Evolutionary conservation across 2,329 filamentous ascomycete species (phyloP), one percentile per base, ranked within the genome.

Genomic region (Daldinia sp.): DNA sequence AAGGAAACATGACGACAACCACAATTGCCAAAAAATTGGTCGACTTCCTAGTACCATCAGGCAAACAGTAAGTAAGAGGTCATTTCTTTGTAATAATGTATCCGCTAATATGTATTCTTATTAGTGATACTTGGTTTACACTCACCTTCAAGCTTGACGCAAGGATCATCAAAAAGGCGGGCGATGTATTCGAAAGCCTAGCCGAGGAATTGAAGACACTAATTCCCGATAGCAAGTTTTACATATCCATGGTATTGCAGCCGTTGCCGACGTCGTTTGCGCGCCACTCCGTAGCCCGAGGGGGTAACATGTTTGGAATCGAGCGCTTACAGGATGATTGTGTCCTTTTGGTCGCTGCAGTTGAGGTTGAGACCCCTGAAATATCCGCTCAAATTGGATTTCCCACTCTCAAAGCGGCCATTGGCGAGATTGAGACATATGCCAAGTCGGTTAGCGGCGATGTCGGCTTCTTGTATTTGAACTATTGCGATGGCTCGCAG

Each of bases 401-500:
- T 3, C 55, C 56, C 29, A 29, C 27, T 11, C 10, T 57, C 11
- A 60, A 53, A 19, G 43, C 29, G 8, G 58, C 62, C 51, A 50
- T 60, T 19, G 49, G 19, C 25, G 52, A 66, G 21, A 52, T 63
- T 5, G 29, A 60, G 48, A 41, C 55, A 9, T 63, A 54, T n/a
- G 59, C 59, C 10, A 60, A 9, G 8, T 57, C 51, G 13, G 19
- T 66, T 2, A 52, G 48, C 9, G 56, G 59, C 15, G 43, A 62
- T 19, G 52, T 49, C 2, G 58, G 34, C 10, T 65, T 58, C 25
- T 45, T 65, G 9, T 65, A 65, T 27, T 13, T 65, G 11, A 76
- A 76, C 32, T 76, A 75, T 35, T 61, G 57, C 25, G 54, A 71
- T 69, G 6, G 66, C 67, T 51, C 54, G 49, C 74, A 76, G 61